Base-by-base conservation (phyloP, 345 rosid genomes). In the Geranium brycei region DNA sequence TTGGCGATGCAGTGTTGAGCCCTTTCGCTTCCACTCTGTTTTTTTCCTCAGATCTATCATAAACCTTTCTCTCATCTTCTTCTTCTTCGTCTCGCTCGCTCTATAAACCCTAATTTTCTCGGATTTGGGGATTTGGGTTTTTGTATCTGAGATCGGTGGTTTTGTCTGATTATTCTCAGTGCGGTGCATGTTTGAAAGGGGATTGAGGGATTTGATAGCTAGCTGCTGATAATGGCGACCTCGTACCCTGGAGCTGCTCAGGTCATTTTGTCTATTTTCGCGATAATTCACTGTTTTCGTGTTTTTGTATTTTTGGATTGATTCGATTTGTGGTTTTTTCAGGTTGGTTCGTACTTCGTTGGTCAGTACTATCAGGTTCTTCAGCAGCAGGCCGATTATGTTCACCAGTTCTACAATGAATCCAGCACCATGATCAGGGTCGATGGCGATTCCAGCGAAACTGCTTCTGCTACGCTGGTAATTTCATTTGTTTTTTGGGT, bases 331-430 rank as follows among this genome's bases (percentile, higher is more conserved):
- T 38, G 53, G 14, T 5, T 64, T 53, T 56, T 66, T 32, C 75
- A 90, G 99, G 95, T 93, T 64, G 99, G 99, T 59, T 87, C 99
- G 5, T 93, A 88, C 77, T 93, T 93, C 64, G 95, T 90, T 64
- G 91, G 85, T 5, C 97, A 90, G 79, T 93, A 93, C 76, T 93
- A 90, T 69, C 81, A 85, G 72, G 89, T 90, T 23, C 86, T 93
- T 70, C 83, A 82, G 70, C 91, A 90, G 58, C 89, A 84, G 0
- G 97, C 97, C 4, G 89, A 93, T 72, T 85, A 82, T 64, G 85
- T 89, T 64, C 91, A 93, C 71, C 96, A 85, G 79, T 93, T 93
- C 71, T 93, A 90, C 66, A 71, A 81, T 5, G 97, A 88, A 56
- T 61, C 73, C 51, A 93, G 99, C 70, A 64, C 76, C 67, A 83